Percentiles rank a stretch among this genome's conserved stretches.
Conservation (phyloP, 768 basidiomycete genomes). For the Boletellus sp. region DNA sequence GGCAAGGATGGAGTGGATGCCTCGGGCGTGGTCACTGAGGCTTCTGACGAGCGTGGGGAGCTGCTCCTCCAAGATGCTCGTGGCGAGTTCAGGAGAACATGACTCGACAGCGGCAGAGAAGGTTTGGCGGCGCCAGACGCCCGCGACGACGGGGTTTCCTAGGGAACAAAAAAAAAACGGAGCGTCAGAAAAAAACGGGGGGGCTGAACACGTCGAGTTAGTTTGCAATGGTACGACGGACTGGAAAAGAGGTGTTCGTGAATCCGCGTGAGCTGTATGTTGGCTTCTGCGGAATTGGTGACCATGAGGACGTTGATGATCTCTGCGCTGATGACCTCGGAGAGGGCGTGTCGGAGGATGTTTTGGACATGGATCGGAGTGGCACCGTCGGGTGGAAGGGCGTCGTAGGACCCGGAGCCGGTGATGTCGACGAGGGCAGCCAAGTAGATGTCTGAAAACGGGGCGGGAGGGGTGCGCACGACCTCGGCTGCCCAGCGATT, state of each 20-base stretch:
- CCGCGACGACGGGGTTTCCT: slow-evolving; percentile 87
- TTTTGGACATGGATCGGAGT: slow-evolving; percentile 74
- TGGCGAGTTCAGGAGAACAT: slow-evolving; percentile 67
- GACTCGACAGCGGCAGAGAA: slow-evolving; percentile 82
- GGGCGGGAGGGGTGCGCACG: slow-evolving; percentile 53
- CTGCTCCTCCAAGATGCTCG: slow-evolving; percentile 65
- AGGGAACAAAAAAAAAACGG: background rate
- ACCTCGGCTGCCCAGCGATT: slow-evolving; percentile 87
- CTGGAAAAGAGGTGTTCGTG: slow-evolving; percentile 86
- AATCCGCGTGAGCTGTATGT: slow-evolving; percentile 77
- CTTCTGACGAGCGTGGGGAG: slow-evolving; percentile 60
- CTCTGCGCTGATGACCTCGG: slow-evolving; percentile 69
- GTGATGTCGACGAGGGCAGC: slow-evolving; percentile 60
- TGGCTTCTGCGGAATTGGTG: slow-evolving; percentile 81
- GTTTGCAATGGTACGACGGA: slow-evolving; percentile 37
- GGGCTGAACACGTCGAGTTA: too few relatives aligned
- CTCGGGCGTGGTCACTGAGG: slow-evolving; percentile 41
- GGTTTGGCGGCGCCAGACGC: slow-evolving; percentile 87
- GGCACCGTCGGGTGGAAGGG: slow-evolving; percentile 37
- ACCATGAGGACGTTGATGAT: slow-evolving; percentile 84
- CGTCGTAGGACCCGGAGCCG: slow-evolving; percentile 39
- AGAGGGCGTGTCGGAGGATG: slow-evolving; percentile 75
- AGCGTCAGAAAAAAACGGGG: too few relatives aligned
- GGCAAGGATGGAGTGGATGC: slow-evolving; percentile 59
- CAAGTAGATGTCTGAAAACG: slow-evolving; percentile 50